A percentile compares a stretch with the other conserved stretches of the same genome.
Evolutionary conservation across 257 asterid species (phyloP).

Genomic region (Solanum pennellii): DNA sequence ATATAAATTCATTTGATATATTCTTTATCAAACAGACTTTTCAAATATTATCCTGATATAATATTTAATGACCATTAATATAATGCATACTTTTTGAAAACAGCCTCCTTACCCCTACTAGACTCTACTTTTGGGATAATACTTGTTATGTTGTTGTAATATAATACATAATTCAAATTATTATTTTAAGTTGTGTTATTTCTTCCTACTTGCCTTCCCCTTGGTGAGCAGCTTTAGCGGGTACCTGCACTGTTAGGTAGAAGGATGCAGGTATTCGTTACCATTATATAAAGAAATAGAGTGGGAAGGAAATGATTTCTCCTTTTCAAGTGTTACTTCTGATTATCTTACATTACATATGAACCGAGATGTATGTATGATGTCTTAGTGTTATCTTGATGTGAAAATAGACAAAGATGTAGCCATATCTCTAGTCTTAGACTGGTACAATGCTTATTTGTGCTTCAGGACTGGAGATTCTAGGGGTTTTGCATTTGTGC

Average conservation of each 20-base stretch:
- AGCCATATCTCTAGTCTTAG: neutral
- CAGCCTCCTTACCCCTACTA: neutral
- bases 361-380: neutral
- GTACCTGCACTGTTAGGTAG: neutral
- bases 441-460: neutral
- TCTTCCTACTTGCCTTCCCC: neutral
- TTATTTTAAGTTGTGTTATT: neutral
- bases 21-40: neutral
- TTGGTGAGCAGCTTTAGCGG: neutral
- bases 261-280: neutral
- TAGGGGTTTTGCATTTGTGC: constrained; percentile 90
- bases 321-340: neutral
- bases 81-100: neutral
- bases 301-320: neutral
- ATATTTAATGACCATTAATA: neutral
- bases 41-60: neutral
- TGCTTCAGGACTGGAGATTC: constrained; percentile 90
- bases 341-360: neutral
- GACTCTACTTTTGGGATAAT: neutral
- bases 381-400: neutral
- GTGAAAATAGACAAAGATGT: neutral
- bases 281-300: neutral
- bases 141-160: neutral
- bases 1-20: neutral
- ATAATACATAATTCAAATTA: neutral